Evolutionary conservation across 2,329 filamentous ascomycete species (phyloP), one percentile per base, ranked within the genome.

Genomic region (Claviceps humidiphila): DNA sequence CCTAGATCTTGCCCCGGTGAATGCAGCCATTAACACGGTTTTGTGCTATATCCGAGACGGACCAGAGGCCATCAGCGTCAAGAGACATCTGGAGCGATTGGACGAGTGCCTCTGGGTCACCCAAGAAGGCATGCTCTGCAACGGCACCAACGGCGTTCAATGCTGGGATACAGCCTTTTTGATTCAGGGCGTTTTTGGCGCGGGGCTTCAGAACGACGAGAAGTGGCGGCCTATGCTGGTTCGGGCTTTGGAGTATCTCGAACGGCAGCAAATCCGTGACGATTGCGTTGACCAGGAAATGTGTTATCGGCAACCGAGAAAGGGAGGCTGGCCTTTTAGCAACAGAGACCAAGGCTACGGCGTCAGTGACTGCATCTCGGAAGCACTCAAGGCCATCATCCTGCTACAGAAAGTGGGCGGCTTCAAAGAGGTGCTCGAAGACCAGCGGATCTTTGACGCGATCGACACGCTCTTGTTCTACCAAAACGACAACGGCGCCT

Each of bases 121-220:
- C 57, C 68, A 82, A 38, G 90, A 96, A 64, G 93, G 93, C 5
- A 89, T 98, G 87, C 76, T 97, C 47, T 85, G 85, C 68, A 96
- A 96, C 60, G 93, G 93, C 40, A 98, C 93, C 8, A 97, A 98
- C 59, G 93, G 93, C n/a, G 90, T 97, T 1, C 93, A 98, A 67
- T 86, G 83, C 57, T 98, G 93, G 93, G 93, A 98, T 64, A 98
- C 93, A 0, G 79, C 89, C 0, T 97, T 97, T 63, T 72, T 85
- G 17, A 88, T 96, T 38, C 89, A 95, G 66, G 84, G 87, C 1
- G 80, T 87, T 5, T 78, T 88, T 50, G 83, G 30, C 30, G 26
- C 87, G 6, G 89, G 87, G 0, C 77, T 96, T 26, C 83, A 85
- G n/a, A 71, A 82, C 34, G 81, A 94, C 47, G 74, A 82, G 13